Evolutionary conservation across 768 basidiomycete species (phyloP), one percentile per base, ranked within the genome.

Genomic region (Lactarius pseudohatsudake): DNA sequence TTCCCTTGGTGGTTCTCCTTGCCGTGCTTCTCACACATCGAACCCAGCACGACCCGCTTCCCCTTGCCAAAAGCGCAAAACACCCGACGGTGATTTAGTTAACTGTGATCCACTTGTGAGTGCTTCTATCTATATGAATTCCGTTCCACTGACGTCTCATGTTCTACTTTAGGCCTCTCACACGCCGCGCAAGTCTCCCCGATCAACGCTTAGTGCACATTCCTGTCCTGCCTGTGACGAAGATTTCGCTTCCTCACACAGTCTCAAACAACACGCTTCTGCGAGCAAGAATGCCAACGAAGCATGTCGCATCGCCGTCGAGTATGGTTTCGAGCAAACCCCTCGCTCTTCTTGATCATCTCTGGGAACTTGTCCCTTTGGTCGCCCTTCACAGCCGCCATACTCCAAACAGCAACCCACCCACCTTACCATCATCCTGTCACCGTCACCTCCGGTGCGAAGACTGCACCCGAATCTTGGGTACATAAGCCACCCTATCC

Each of bases 201-300:
- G 65, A 55, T 67, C 71, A 30, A 60, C 68, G 5, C 58, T 57
- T 15, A 57, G 61, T 41, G 81, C 81, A 59, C 85, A 86, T 73
- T 82, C 88, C 2, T 92, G 90, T 80, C 84, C 90, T 32, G 90
- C 90, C 10, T 92, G 90, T 73, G 89, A 92, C 72, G 79, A 85
- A 28, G 82, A 79, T 67, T 91, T 92, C 73, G 75, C 82, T 57
- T 83, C 86, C 11, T 81, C 75, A n/a, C 81, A 86, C 62, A 77
- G 81, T 71, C 81, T 92, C 15, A 82, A 81, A 61, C 83, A 82
- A 68, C 90, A 92, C 72, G 89, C 86, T 26, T 77, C 72, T 47
- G 77, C 81, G n/a, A 71, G 68, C 45, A 72, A 81, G 11, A 75
- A 78, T 34, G 77, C 80, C n/a, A 84, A 83, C 72, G 88, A 90